Evolutionary conservation across 306 rosid species (phyloP).

Genomic region (Prunus campanulata): DNA sequence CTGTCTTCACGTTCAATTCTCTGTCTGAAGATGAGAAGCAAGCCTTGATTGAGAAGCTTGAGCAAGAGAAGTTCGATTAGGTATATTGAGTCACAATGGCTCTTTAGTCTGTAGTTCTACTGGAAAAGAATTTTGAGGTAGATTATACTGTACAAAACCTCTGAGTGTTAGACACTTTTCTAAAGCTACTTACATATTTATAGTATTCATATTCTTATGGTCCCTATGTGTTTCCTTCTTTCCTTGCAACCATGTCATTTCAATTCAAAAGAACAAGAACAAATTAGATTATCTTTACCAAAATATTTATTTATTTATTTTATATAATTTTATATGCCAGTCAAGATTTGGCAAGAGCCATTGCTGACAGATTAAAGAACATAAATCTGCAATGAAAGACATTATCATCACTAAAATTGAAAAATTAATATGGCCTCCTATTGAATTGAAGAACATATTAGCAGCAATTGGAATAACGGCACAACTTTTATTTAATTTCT

Average conservation of each 20-base stretch:
- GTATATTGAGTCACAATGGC: background rate
- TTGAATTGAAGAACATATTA: background rate
- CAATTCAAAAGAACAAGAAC: background rate
- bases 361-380: background rate
- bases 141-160: background rate
- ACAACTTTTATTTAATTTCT: background rate
- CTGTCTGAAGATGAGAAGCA: conserved; percentile 60
- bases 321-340: no score
- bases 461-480: background rate
- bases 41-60: conserved; percentile 63
- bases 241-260: no score
- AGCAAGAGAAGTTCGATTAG: conserved; percentile 44
- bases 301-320: no score
- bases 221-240: no score
- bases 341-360: no score
- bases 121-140: conserved; percentile 5
- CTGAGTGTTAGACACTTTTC: no score
- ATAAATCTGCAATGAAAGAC: background rate
- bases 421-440: no score
- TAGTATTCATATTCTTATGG: no score
- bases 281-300: background rate
- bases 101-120: background rate
- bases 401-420: background rate
- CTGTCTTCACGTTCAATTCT: conserved; percentile 78
- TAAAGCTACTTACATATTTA: no score